A percentile compares a stretch with the other conserved stretches of the same genome.
phyloP scores from a whole-genome alignment of 805 yeast species.

The Pichia phayaonensis region DNA sequence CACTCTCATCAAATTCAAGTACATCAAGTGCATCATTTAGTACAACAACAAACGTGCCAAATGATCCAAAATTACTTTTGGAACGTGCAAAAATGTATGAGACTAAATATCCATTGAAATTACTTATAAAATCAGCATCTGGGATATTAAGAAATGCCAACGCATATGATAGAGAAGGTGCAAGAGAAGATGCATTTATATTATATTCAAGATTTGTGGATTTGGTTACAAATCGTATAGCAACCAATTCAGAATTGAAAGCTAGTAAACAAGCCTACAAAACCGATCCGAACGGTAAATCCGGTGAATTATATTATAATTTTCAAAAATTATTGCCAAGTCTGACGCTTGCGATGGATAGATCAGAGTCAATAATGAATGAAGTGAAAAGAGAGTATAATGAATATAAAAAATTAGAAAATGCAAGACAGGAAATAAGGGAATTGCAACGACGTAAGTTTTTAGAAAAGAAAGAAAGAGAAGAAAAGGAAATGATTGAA shows the following conservation, averaged over 20 bases:
- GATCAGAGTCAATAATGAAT: slow-evolving; percentile 24
- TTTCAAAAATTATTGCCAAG: slow-evolving; percentile 18
- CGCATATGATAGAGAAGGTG: slow-evolving; percentile 35
- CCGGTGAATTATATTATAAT: slow-evolving; percentile 21
- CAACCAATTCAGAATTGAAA: slow-evolving; percentile 38
- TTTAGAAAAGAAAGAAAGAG: slow-evolving; percentile 15
- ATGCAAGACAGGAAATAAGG: slow-evolving; percentile 14
- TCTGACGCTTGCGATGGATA: slow-evolving; percentile 24
- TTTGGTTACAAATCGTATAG: slow-evolving; percentile 40
- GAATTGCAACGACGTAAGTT: slow-evolving; percentile 18
- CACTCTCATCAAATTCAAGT: slow-evolving; percentile 10
- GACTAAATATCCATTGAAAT: slow-evolving; percentile 38
- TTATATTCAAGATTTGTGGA: slow-evolving; percentile 55
- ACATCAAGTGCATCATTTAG: slow-evolving; percentile 13
- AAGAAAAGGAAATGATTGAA: slow-evolving; percentile 4
- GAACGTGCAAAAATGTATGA: slow-evolving; percentile 45
- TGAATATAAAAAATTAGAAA: slow-evolving; percentile 17
- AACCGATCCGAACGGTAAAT: slow-evolving; percentile 14
- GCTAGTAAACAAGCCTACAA: slow-evolving; percentile 18
- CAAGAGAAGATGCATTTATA: slow-evolving; percentile 44
- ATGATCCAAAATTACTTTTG: slow-evolving; percentile 31
- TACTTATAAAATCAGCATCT: slow-evolving; percentile 50
- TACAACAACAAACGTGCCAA: slow-evolving; percentile 14
- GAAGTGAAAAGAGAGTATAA: slow-evolving; percentile 22
- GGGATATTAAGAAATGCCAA: slow-evolving; percentile 41